Evolutionary conservation across 805 yeast species (phyloP), one percentile per base, ranked within the genome.

Genomic region (Torulaspora maleeae): DNA sequence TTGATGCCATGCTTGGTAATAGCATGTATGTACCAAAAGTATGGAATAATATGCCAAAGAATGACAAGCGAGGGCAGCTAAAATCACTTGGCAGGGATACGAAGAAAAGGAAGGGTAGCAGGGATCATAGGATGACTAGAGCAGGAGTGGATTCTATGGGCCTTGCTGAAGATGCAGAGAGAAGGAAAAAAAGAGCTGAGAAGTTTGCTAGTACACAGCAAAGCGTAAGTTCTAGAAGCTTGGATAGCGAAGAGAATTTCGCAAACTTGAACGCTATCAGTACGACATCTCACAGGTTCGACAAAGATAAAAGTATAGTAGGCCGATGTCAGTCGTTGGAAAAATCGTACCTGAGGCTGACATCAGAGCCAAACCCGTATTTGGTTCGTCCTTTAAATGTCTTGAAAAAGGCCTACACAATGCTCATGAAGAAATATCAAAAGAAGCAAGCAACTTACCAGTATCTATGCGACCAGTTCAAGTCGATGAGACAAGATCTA

Each of bases 331-430:
- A 73, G 42, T 70, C 60, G 1, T 61, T 91, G 19, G 96, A 89
- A 54, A 93, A 91, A 63, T 71, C 78, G 36, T 91, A 89, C 60
- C 68, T 88, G 19, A 74, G 98, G 49, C 68, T 93, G 48, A 93
- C 99, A 0, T 86, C 96, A 1, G 96, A 83, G 41, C 96, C 98
- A 0, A 86, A 86, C 51, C 96, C 97, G 0, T 76, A 78, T 2
- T 68, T 74, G 22, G 96, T 91, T 2, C 73, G 99, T 38, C 97
- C 98, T 0, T 69, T 78, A 36, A 61, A 58, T 1, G 71, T 88
- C 1, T 66, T 91, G 45, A 72, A 75, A 48, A 73, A 76, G 54
- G 75, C 95, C 2, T 67, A 83, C 35, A 69, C 70, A 17, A 61
- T 72, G 38, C 72, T 91, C 6, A 64, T 78, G 50, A 59, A 67